Evolutionary conservation across 257 asterid species (phyloP).

Genomic region (Solanum phureja): DNA sequence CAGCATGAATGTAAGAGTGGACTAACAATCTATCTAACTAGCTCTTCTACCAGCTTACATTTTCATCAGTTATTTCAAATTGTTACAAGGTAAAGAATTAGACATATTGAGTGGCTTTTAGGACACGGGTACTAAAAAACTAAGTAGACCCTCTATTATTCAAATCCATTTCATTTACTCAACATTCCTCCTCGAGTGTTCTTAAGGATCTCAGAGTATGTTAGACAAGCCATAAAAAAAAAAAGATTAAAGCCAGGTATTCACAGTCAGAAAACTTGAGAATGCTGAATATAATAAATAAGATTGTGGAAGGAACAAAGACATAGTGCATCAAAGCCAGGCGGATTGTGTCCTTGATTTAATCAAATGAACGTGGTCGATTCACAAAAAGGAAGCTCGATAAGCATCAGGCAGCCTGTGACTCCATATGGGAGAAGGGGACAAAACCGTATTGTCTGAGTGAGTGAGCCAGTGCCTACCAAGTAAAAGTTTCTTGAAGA

Average conservation of each 20-base stretch:
- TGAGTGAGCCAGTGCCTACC: background rate
- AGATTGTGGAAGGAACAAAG: background rate
- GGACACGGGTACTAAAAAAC: background rate
- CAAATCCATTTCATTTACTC: background rate
- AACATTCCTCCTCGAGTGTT: background rate
- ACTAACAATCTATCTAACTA: background rate
- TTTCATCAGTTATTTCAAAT: background rate
- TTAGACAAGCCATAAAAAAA: background rate
- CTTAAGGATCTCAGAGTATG: background rate
- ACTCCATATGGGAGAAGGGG: background rate
- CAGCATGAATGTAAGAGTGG: background rate
- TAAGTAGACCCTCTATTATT: background rate
- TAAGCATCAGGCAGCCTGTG: background rate
- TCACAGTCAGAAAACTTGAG: background rate
- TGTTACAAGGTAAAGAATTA: background rate
- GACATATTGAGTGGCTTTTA: background rate
- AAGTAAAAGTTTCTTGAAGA: background rate
- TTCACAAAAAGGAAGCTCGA: background rate
- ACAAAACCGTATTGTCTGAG: background rate
- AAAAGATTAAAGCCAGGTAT: background rate
- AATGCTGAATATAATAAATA: background rate
- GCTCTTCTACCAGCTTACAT: background rate
- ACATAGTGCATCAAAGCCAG: background rate
- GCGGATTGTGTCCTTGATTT: background rate
- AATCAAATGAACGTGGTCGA: background rate